phyloP scores from a whole-genome alignment of 192 early-diverging fungal genomes.

The Backusella tarrabulga region DNA sequence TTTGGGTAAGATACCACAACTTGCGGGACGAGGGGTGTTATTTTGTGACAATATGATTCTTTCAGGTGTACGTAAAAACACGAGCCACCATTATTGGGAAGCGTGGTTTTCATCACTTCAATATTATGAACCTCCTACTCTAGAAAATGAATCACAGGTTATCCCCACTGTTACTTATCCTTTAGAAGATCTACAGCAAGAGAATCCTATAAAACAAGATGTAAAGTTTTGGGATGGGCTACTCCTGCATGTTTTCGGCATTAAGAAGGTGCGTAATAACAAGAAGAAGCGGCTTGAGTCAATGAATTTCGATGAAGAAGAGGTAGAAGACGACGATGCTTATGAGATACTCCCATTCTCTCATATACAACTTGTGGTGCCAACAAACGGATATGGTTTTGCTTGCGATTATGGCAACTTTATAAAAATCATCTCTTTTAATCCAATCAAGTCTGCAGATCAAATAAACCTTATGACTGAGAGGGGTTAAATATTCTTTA shows the following conservation, averaged over 20 bases:
- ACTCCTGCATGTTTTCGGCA: background rate
- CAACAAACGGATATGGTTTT: conserved; percentile 16
- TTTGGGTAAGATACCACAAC: conserved; percentile 26
- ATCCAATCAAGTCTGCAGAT: conserved; percentile 1
- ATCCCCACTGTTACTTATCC: background rate
- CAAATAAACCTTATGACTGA: background rate
- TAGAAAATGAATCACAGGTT: background rate
- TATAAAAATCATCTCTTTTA: conserved; percentile 18
- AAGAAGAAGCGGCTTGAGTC: background rate
- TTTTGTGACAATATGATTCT: conserved; percentile 34
- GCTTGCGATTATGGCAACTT: conserved; percentile 26
- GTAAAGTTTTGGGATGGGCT: background rate
- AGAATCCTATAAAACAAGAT: background rate
- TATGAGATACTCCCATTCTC: conserved; percentile 19
- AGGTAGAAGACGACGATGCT: conserved; percentile 9
- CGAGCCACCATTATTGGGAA: conserved; percentile 6
- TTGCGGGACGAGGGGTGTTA: conserved; percentile 14
- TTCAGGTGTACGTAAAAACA: conserved; percentile 26
- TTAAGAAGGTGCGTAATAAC: background rate
- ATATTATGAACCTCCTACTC: conserved; percentile 14
- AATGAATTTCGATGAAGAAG: conserved; percentile 9
- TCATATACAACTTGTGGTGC: background rate
- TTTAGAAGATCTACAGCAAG: background rate
- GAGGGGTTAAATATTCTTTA: background rate
- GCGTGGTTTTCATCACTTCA: conserved; percentile 29